Percentiles rank a stretch among this genome's conserved stretches.
phyloP scores from a whole-genome alignment of 2,329 filamentous ascomycete species.

The Aspergillus sp. region DNA sequence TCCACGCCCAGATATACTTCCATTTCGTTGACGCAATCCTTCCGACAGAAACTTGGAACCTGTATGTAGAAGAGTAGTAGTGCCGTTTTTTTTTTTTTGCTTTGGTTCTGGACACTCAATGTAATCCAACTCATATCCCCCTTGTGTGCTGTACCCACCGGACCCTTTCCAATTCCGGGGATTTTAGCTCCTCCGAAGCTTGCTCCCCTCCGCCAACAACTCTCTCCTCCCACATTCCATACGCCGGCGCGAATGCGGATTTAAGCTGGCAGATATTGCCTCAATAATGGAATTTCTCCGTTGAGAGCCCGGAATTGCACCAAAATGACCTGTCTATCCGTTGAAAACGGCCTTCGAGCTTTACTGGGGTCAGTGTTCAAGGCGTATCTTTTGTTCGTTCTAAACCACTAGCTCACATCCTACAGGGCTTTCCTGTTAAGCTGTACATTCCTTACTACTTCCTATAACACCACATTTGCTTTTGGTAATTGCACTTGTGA shows the following conservation, averaged over 20 bases:
- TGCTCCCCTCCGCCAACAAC: neutral
- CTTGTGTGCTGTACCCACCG: conserved; percentile 2
- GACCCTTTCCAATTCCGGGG: neutral
- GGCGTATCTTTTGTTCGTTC: neutral
- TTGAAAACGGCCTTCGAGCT: conserved; percentile 32
- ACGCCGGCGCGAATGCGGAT: conserved; percentile 8
- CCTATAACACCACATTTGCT: conserved; percentile 40
- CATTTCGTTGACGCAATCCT: conserved; percentile 19
- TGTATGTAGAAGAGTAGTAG: too few species aligned
- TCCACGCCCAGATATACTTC: neutral
- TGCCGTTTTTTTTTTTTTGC: neutral
- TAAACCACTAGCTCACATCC: conserved; percentile 18
- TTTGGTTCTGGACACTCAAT: neutral
- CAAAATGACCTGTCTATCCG: conserved; percentile 28
- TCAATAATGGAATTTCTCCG: conserved; percentile 16
- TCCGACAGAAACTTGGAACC: too few species aligned
- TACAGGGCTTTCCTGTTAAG: conserved; percentile 34
- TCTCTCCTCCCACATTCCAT: neutral
- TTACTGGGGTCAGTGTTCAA: conserved; percentile 31
- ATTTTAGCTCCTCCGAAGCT: neutral
- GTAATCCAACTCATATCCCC: conserved; percentile 1
- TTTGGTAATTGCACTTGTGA: conserved; percentile 29
- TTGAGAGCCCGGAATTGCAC: conserved; percentile 14
- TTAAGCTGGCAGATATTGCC: neutral
- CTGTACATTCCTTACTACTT: conserved; percentile 33